Base-by-base conservation (phyloP, 305 asterid genomes). In the Plantago rigida region DNA sequence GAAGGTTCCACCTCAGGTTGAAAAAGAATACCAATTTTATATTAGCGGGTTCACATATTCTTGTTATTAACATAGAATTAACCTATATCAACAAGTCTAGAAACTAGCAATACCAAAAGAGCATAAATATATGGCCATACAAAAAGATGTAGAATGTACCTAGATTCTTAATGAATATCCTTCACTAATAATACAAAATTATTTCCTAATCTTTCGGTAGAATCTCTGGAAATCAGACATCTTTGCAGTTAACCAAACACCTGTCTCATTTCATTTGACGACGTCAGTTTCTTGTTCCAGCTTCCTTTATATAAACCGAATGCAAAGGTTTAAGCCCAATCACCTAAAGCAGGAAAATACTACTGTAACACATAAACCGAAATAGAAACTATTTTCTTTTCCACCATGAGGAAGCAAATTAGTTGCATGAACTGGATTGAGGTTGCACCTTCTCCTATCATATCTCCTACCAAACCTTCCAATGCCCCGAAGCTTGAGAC, bases 401-500 rank as follows among this genome's bases (percentile, higher is more conserved):
- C 22, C 36, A 51, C 26, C 22, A 82, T 82, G 88, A 73, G 72
- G 60, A 76, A 74, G 72, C 69, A 77, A 74, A 59, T 80, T 71
- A 51, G 83, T 52, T 71, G 60, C 61, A 71, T 73, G 57, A 58
- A 71, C 72, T 77, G 73, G 71, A 34, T 74, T 0, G 94, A 78
- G 75, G 78, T 78, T 57, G 91, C 88, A 51, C 91, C 19, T 0
- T 69, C 85, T 3, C 84, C 82, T 28, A 52, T 81, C 56, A 73
- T 83, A 47, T 73, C 60, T 24, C 91, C 76, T 54, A 71, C 60
- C 55, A 83, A 67, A 64, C 76, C 75, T 48, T 86, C 91, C 0
- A 83, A 70, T 17, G 79, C 79, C 39, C 88, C 85, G 1, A 81
- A 64, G 66, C 77, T 83, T n/a, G 94, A 86, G 70, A 86, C 88